Evolutionary conservation across 2,329 filamentous ascomycete genomes (phyloP), one percentile per base, ranked within the genome.

Genomic region (Penicillium psychrosexuale): DNA sequence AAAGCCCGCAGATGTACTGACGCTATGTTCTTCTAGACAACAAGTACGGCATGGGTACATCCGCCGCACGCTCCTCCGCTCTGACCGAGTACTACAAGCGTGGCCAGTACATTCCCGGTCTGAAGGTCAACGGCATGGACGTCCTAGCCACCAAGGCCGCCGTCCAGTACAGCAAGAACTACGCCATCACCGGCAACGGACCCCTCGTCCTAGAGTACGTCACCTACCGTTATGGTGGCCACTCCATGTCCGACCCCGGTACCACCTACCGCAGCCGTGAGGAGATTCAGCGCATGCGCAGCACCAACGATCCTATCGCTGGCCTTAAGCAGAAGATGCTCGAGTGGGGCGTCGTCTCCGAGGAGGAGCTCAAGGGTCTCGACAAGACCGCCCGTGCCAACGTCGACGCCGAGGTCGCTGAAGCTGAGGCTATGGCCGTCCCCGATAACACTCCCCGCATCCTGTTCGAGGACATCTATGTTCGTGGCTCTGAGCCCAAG

Each of bases 21-120:
- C 28, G 1, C n/a, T 33, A 5, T 3, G 17, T 19, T 42, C 24
- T 11, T 31, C 13, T 28, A 51, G 92, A 99, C 86, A 99, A 99
- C 89, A 99, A 99, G 81, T 99, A 99, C 77, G 94, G 94, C 77
- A 99, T 99, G 94, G 94, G 94, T 80, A 99, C 94, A 61, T 89
- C 94, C 59, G 93, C 94, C 66, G 88, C 88, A 78, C 91, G 94
- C 70, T 92, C 94, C 59, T 93, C 94, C 58, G 94, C 94, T 69
- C 80, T 97, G 74, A 97, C 94, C 76, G 94, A 99, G 78, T 99
- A 99, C 87, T 97, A 99, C 86, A 97, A 97, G 88, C 93, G 94
- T 80, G 94, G 94, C 65, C 94, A 99, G 81, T 99, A 97, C 83
- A 99, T 99, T 66, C 93, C 94, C 55, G 94, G 94, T 81, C 86